A percentile compares a stretch with the other conserved stretches of the same genome.
Evolutionary conservation across 768 basidiomycete genomes (phyloP).

Genomic region (Russula compacta): DNA sequence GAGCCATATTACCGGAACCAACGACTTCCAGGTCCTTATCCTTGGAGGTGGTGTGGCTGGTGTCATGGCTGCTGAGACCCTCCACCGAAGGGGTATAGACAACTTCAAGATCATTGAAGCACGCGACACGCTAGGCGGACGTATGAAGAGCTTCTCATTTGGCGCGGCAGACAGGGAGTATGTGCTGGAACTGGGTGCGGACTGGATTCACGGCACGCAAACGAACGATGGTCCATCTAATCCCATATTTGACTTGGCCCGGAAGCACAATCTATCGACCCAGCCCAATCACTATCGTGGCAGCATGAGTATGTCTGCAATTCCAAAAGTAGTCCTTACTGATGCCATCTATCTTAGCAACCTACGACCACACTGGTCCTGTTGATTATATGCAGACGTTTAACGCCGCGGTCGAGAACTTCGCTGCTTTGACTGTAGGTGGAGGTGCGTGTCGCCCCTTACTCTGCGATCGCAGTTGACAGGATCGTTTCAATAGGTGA

Average conservation of each 20-base stretch:
- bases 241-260: slow-evolving; percentile 49
- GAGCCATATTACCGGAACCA: slow-evolving; percentile 16
- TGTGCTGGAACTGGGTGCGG: slow-evolving; percentile 46
- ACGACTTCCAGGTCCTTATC: slow-evolving; percentile 39
- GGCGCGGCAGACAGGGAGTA: slow-evolving; percentile 31
- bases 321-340: not conserved
- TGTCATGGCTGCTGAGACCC: slow-evolving; percentile 52
- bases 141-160: slow-evolving; percentile 42
- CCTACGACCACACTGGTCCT: slow-evolving; percentile 43
- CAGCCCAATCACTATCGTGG: slow-evolving; percentile 37
- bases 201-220: slow-evolving; percentile 52
- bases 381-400: slow-evolving; percentile 42
- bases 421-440: slow-evolving; percentile 32
- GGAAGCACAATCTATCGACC: slow-evolving; percentile 44
- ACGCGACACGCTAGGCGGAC: slow-evolving; percentile 48
- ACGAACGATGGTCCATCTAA: slow-evolving; percentile 42
- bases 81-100: slow-evolving; percentile 44
- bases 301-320: slow-evolving; percentile 31
- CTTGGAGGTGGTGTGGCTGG: slow-evolving; percentile 62
- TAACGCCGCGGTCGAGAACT: slow-evolving; percentile 33
- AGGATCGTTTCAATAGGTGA: slow-evolving; percentile 28
- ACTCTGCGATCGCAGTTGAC: not conserved
- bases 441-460: slow-evolving; percentile 34
- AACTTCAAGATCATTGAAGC: slow-evolving; percentile 57
- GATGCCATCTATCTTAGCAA: slow-evolving; percentile 29